These are phyloP conservation scores for Planoprotostelium fungivorum DNA, from an alignment of 78 protist genomes.

Conservation along the genomic window DNA sequence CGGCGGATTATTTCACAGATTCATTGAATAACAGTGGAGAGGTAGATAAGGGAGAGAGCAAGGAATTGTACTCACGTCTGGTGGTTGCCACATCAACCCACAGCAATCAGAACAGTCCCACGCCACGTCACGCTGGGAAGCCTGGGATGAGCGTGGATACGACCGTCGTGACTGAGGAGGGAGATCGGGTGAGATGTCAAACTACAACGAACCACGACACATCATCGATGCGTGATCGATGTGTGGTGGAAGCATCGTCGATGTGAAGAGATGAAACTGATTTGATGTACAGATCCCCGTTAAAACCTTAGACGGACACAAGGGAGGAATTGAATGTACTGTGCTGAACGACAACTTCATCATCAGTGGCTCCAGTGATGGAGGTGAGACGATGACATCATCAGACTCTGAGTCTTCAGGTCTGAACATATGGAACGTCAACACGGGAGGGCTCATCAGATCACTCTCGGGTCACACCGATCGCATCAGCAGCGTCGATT, in stretches of 20 bases:
- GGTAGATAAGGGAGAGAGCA: background rate
- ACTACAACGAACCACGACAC: no score
- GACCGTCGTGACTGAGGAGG: background rate
- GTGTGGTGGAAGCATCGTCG: background rate
- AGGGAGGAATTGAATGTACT: background rate
- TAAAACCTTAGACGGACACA: background rate
- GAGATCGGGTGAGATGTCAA: background rate
- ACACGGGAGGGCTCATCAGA: background rate
- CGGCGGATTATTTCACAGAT: background rate
- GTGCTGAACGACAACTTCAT: background rate
- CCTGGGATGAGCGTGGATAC: background rate
- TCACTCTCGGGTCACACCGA: constrained; percentile 38
- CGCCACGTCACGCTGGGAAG: background rate
- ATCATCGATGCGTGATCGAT: no score
- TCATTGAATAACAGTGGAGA: background rate
- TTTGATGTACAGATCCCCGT: background rate
- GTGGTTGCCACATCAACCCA: background rate
- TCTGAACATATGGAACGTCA: constrained; percentile 39
- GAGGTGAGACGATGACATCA: no score
- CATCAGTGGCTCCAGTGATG: background rate
- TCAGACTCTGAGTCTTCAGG: no score
- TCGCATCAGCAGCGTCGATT: constrained; percentile 16
- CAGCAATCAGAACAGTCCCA: no score
- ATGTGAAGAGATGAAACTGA: background rate
- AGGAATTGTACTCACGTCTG: background rate